Conservation (phyloP, 176 grass and related monocot genomes). For the Canna indica region DNA sequence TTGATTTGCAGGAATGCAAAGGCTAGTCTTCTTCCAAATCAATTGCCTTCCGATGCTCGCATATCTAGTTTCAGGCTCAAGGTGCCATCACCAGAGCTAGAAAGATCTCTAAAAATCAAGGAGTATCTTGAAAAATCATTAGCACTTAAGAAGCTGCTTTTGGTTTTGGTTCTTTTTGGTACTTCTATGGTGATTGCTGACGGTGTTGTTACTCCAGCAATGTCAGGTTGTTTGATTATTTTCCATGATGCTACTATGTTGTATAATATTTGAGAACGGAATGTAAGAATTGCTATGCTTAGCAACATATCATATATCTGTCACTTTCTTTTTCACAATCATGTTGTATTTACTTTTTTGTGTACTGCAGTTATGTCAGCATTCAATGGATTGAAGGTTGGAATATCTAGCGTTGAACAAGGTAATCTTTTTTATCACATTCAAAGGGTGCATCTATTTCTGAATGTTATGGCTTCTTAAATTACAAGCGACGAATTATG, state of each 20-base stretch:
- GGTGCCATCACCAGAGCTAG: slow-evolving; percentile 87
- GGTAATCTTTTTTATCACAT: slow-evolving; percentile 35
- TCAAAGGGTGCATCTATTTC: background rate
- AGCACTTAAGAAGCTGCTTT: slow-evolving; percentile 75
- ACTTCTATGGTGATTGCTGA: slow-evolving; percentile 92
- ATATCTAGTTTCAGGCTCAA: slow-evolving; percentile 92
- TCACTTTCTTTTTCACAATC: slow-evolving; percentile 21
- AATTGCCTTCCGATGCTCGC: slow-evolving; percentile 76
- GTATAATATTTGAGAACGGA: background rate
- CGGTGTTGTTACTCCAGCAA: slow-evolving; percentile 82
- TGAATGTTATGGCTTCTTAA: background rate
- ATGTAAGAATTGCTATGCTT: background rate
- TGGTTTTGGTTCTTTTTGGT: slow-evolving; percentile 91
- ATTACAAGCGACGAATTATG: background rate
- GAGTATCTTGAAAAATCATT: slow-evolving; percentile 76
- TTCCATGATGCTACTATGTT: slow-evolving; percentile 20
- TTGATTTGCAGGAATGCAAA: slow-evolving; percentile 95
- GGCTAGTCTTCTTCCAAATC: slow-evolving; percentile 82
- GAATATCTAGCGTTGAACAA: slow-evolving; percentile 83
- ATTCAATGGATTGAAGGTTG: slow-evolving; percentile 92
- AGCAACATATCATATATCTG: slow-evolving; percentile 8
- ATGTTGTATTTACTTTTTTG: slow-evolving; percentile 30
- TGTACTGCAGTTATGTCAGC: slow-evolving; percentile 89
- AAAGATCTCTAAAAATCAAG: slow-evolving; percentile 94
- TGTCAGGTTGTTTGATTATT: slow-evolving; percentile 69